Base-by-base conservation (phyloP, 108 stramenopile species). In the Skeletonema marinoi region DNA sequence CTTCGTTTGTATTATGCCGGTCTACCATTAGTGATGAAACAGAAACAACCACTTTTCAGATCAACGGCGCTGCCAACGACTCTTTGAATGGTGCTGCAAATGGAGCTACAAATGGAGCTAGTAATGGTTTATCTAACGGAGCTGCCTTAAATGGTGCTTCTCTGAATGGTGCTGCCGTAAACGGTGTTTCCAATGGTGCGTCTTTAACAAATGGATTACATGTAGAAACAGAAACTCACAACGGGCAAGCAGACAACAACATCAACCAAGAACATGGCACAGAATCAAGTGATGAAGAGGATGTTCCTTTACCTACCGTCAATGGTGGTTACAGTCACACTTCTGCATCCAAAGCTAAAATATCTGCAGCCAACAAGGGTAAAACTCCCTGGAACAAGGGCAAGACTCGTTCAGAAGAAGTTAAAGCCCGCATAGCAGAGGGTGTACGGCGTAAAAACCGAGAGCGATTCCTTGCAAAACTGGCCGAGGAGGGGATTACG, bases 361-460 rank as follows among this genome's bases (percentile, higher is more conserved):
- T 95, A 68, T 88, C 88, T 2, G 89, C 89, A 2, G 94, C 94
- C 74, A 95, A 95, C 79, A 91, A 90, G 72, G 94, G 94, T 12
- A 95, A 90, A 76, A 85, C 81, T 21, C 94, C 94, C 4, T 95
- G 94, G 94, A 95, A 95, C 77, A 95, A 92, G 72, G 94, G 94
- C 11, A 85, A 88, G 73, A 12, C 69, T 11, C 88, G 89, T 16
- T 87, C 92, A 12, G 85, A 87, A n/a, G 94, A 95, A 75, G 82
- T 78, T n/a, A 79, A 74, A 16, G 80, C 84, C 8, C 70, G 85
- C 48, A 95, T 95, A 60, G 89, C 92, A 10, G 92, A 88, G 51
- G 94, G 92, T 19, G 92, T 93, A 1, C 90, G 88, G 8, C 84
- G 86, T 30, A 65, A 51, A 35, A 91, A 92, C 58, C 88, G 93